Evolutionary conservation across 2,329 filamentous ascomycete species (phyloP).

Genomic region (Curvularia spicifera): DNA sequence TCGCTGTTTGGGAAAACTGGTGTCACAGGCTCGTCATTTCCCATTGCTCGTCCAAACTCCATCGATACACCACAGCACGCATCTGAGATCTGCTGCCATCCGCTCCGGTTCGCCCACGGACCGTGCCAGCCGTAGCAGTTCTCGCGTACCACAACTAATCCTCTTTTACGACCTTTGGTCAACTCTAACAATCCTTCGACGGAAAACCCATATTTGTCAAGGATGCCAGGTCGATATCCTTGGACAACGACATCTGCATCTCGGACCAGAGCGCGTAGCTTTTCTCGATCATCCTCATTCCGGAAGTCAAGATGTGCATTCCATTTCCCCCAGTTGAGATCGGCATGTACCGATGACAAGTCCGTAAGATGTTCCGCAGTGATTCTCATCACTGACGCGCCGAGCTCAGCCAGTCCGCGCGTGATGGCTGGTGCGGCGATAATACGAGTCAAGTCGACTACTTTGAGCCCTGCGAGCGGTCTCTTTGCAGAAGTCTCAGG

Average conservation of each 20-base stretch:
- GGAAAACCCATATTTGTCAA: conserved; percentile 57
- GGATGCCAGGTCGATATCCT: conserved; percentile 57
- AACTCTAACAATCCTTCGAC: conserved; percentile 52
- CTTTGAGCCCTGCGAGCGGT: too few species aligned
- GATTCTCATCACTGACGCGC: conserved; percentile 57
- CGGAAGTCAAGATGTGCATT: conserved; percentile 55
- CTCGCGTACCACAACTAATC: conserved; percentile 58
- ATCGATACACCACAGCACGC: conserved; percentile 55
- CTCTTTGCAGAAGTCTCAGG: too few species aligned
- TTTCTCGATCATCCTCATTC: conserved; percentile 47
- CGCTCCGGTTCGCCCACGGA: conserved; percentile 54
- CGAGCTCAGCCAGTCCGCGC: conserved; percentile 51
- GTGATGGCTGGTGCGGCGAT: too few species aligned
- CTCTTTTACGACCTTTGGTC: conserved; percentile 50
- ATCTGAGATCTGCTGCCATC: conserved; percentile 63
- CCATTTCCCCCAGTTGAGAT: conserved; percentile 61
- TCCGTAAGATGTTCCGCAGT: conserved; percentile 52
- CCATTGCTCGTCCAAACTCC: conserved; percentile 57
- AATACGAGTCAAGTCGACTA: too few species aligned
- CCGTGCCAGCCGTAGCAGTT: conserved; percentile 63
- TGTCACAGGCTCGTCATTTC: conserved; percentile 54
- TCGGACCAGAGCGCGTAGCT: conserved; percentile 51
- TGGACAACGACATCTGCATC: conserved; percentile 61
- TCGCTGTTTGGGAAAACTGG: conserved; percentile 55
- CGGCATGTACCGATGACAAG: conserved; percentile 51